phyloP scores from a whole-genome alignment of 2,329 filamentous ascomycete genomes.

The Magnaporthales sp. region DNA sequence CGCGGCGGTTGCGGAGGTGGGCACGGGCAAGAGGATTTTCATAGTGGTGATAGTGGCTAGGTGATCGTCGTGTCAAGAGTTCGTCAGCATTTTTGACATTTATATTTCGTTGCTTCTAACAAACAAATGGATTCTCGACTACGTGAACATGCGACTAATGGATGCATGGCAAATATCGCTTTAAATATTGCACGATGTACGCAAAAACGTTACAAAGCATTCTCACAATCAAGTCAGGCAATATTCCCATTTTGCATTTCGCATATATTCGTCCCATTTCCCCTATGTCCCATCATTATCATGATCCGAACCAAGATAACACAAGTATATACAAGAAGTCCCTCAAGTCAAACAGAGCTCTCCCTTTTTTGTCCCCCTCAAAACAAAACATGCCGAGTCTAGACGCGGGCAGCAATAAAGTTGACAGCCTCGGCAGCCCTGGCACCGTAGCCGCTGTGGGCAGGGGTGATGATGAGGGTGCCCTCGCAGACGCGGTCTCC shows the following conservation, averaged over 20 bases:
- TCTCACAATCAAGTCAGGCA: neutral
- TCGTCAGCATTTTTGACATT: too few species aligned
- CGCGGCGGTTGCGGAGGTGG: too few species aligned
- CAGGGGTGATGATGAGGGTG: conserved; percentile 6
- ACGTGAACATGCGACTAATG: too few species aligned
- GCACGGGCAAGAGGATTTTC: too few species aligned
- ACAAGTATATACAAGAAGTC: neutral
- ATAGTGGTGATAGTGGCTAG: too few species aligned
- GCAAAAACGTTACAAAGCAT: too few species aligned
- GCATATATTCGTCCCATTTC: neutral
- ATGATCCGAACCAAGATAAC: neutral
- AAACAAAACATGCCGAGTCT: neutral
- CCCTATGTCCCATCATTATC: neutral
- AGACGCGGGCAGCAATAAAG: conserved; percentile 5
- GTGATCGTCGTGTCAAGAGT: too few species aligned
- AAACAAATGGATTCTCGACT: too few species aligned
- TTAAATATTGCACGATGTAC: too few species aligned
- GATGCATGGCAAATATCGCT: too few species aligned
- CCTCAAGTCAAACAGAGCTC: neutral
- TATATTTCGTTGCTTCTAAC: too few species aligned
- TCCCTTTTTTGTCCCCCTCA: neutral
- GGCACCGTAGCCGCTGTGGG: conserved; percentile 7
- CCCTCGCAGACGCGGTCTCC: conserved; percentile 10
- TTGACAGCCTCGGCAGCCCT: conserved; percentile 8
- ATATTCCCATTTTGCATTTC: neutral